Base-by-base conservation (phyloP, 1,139 yeast genomes). In the Saccharomyces hybrid region DNA sequence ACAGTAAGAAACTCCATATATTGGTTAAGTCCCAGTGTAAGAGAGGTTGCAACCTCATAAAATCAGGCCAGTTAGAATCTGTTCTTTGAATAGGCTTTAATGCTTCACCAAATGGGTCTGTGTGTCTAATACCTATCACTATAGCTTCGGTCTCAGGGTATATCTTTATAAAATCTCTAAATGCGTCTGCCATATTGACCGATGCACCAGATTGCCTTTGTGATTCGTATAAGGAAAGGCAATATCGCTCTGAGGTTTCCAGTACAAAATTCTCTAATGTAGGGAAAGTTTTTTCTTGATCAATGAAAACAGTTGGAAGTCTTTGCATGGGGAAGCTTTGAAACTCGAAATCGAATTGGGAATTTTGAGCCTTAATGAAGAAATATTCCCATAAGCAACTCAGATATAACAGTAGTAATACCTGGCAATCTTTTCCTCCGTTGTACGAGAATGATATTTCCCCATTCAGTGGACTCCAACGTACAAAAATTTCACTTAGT, bases 381-480 rank as follows among this genome's bases (percentile, higher is more conserved):
- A 60, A 69, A 47, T 57, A 65, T 54, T 68, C 70, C 67, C 70
- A 69, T 6, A 70, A 54, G 50, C 71, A 65, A 52, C 70, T 60
- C 28, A 70, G 54, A 52, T 70, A 70, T 7, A 70, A 46, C 26
- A 70, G 52, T 27, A 70, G 52, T 13, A 70, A 52, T 1, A 67
- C 73, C 51, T 70, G 72, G 50, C 72, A 70, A 55, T 70, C 73
- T 54, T 70, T 70, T 5, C 73, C 73, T 20, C 73, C 73, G 52
- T 70, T 70, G 53, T 67, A 70, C 1, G 72, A 68, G 52, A 70
- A 67, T 2, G 72, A 65, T 11, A 66, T 65, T 26, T 65, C 68
- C 23, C 66, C 64, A 50, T 59, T 60, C n/a, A 63, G 56, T 1
- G 71, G 71, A 47, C 63, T 59, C 69, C 71, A 68, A 16, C 61